Evolutionary conservation across 495 filamentous ascomycete genomes (phyloP).

Genomic region (Pseudevernia furfuracea): DNA sequence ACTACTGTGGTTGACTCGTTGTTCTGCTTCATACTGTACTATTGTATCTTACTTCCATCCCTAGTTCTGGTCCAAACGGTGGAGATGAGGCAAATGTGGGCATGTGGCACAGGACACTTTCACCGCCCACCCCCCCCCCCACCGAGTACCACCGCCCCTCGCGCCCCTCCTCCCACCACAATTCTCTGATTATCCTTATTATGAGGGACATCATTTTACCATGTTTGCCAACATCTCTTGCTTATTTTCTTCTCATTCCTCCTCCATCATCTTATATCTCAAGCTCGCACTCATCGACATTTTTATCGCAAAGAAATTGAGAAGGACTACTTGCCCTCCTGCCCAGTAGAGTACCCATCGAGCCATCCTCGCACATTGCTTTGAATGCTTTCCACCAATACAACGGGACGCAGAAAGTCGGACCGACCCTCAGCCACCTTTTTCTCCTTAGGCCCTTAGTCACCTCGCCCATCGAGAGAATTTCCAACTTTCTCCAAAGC

Average conservation of each 20-base stretch:
- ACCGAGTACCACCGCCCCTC: no score
- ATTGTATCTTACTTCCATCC: no score
- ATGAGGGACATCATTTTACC: no score
- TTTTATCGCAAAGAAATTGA: no score
- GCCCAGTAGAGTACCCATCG: no score
- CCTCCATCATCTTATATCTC: neutral
- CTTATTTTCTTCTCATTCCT: no score
- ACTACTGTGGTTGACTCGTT: no score
- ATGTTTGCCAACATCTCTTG: no score
- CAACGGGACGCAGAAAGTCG: neutral
- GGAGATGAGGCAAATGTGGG: neutral
- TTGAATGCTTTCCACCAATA: neutral
- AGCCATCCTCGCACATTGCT: neutral
- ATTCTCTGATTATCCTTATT: neutral
- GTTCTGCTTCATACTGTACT: no score
- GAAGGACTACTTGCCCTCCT: no score
- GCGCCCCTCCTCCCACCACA: neutral
- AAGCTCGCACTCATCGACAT: neutral
- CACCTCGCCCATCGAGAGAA: neutral
- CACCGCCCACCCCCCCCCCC: no score
- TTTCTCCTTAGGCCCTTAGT: neutral
- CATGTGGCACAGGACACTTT: slow-evolving; percentile 6
- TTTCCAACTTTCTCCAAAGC: neutral
- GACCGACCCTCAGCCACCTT: neutral
- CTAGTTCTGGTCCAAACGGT: no score